Evolutionary conservation across 495 filamentous ascomycete genomes (phyloP), one percentile per base, ranked within the genome.

Genomic region (Bacidia rubella): DNA sequence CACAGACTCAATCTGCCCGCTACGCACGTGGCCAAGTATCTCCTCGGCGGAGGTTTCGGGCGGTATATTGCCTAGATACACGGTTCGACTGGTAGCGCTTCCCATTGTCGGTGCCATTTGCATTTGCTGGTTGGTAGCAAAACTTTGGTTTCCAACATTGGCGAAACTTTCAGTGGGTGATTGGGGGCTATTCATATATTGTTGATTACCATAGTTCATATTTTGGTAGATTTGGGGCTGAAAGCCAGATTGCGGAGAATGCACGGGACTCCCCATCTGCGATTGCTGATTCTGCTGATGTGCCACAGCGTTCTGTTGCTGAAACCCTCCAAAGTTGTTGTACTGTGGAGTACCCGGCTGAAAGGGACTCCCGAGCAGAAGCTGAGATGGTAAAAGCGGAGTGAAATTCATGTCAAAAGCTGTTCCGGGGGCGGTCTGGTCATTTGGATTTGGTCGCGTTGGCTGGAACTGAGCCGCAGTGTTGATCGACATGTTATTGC

Each of bases 381-480:
- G 77, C 67, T 95, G 86, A 7, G 92, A 95, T 12, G 92, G 92
- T 10, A 98, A 77, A 54, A 98, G 75, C 45, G 93, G 90, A 41
- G 92, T 95, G 68, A 95, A 96, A 68, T 96, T 90, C 93, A 97
- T 95, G 63, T 97, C 90, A 62, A 86, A 95, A 27, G 77, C 87
- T 38, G 86, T 88, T 49, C 86, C 88, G 20, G 92, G 89, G 11
- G 82, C 86, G 50, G 85, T 76, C 80, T 96, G 81, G 47, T 90
- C 90, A 60, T 76, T 78, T 41, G 68, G 70, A 60, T 71, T 78
- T 51, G 78, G 77, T 51, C 68, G 67, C 67, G 69, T 61, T 72
- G 73, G 59, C 72, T 75, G 55, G 52, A 65, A 65, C 58, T 68
- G 48, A 54, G 74, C 64, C 62, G 76, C 66, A 11, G 92, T 97